Evolutionary conservation across 192 early-diverging fungal species (phyloP), one percentile per base, ranked within the genome.

Genomic region (Linnemannia exigua): DNA sequence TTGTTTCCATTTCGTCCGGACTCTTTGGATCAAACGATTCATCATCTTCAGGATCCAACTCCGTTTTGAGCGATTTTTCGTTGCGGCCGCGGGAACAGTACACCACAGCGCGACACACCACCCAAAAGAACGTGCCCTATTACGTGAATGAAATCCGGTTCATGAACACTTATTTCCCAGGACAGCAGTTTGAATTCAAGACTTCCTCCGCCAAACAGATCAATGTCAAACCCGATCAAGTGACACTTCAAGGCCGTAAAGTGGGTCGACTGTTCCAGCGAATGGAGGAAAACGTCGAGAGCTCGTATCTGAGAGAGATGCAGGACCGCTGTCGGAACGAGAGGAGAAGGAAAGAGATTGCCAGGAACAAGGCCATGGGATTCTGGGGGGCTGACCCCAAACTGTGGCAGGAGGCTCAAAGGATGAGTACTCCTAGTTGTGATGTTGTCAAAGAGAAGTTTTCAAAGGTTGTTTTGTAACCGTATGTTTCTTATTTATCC

Each of bases 1-100:
- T 96, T 17, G 90, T 97, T 66, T 94, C 96, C 12, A 88, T 99
- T 22, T 78, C 93, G 0, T 95, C 96, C 0, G 88, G 89, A 20
- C 46, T 97, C 19, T 91, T 95, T 48, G 75, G 88, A 11, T 58
- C 90, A 3, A 85, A 85, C 9, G 67, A 61, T 41, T n/a, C 41
- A 4, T 69, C 69, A 25, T 67, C 50, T 25, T 25, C 75, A 9
- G 66, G 75, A 71, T 61, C 74, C 47, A 87, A 88, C 69, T 75
- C 81, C 50, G 82, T 88, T 54, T 74, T 89, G 20, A 93, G 93
- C 15, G 79, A 80, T 31, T 99, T 93, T 81, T 89, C 93, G 16
- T 95, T 97, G 72, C 84, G 92, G 33, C 87, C 72, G 7, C 89
- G 88, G 5, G 77, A 81, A 2, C 73, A 77, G 9, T 94, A 95